Evolutionary conservation across 257 asterid genomes (phyloP).

Genomic region (Schizonepeta tenuifolia): DNA sequence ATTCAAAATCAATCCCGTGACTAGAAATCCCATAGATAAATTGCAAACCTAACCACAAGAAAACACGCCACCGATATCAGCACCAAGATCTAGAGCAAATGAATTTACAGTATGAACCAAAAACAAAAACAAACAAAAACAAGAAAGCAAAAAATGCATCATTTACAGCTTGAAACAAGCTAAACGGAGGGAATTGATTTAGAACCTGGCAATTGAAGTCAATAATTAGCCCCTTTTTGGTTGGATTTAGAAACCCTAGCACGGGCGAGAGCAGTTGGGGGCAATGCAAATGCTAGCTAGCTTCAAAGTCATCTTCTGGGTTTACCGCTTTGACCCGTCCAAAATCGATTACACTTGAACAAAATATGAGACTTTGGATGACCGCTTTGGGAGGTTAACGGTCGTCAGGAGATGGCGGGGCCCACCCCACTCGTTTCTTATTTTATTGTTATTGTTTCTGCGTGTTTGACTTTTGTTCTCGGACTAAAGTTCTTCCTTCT

Average conservation of each 20-base stretch:
- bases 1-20: slow-evolving; percentile 6
- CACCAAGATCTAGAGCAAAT: slow-evolving; percentile 38
- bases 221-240: background rate
- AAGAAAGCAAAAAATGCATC: background rate
- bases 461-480: slow-evolving; percentile 40
- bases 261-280: slow-evolving; percentile 21
- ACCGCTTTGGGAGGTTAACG: slow-evolving; percentile 43
- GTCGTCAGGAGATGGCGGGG: slow-evolving; percentile 32
- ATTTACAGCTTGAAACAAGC: slow-evolving; percentile 27
- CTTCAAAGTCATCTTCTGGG: slow-evolving; percentile 21
- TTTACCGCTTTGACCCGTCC: slow-evolving; percentile 39
- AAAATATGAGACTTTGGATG: slow-evolving; percentile 5
- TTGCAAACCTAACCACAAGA: background rate
- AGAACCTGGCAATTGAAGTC: background rate
- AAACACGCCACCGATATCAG: background rate
- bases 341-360: slow-evolving; percentile 4
- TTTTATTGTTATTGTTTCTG: background rate
- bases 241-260: slow-evolving; percentile 40
- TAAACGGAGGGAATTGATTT: slow-evolving; percentile 11
- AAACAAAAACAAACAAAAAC: background rate
- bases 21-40: background rate
- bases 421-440: slow-evolving; percentile 23
- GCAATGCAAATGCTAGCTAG: background rate
- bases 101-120: background rate
- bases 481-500: background rate